Base-by-base conservation (phyloP, 2,329 filamentous ascomycete species). In the Claviceps maximensis region DNA sequence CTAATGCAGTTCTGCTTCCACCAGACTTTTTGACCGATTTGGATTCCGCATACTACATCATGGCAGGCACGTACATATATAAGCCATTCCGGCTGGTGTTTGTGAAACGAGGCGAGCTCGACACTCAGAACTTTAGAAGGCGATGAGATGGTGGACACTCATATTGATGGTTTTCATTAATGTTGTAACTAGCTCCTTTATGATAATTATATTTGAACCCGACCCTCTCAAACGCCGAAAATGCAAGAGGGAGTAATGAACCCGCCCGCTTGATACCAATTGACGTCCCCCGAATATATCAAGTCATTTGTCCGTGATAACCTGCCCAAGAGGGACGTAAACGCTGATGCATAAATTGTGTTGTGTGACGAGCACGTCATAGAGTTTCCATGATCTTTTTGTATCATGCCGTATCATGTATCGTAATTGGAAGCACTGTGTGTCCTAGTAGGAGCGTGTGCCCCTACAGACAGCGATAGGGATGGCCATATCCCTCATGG, bases 281-380 rank as follows among this genome's bases (percentile, higher is more conserved):
- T 27, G 44, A 54, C 50, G 45, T 50, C 46, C 46, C 12, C 21
- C 12, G 12, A 31, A n/a, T 44, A 40, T 33, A 23, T 29, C 9
- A 12, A 38, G 49, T 51, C 49, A 54, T 52, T 38, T 36, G 6
- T 29, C 50, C 50, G 36, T 50, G 27, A 54, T n/a, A 31, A 2
- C 36, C 3, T 4, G n/a, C 49, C 50, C 50, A 31, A 31, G 10
- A 47, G 7, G 15, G 21, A 31, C 25, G 25, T 23, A 38, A 41
- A 49, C 46, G 46, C 50, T 27, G 19, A 52, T 54, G 31, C 31
- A 41, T 21, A 21, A 42, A 8, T 31, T 29, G 44, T 49, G 44
- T 31, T 50, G 33, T 29, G 2, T 49, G 10, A 17, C 7, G 25
- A 27, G 19, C 23, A 51, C 42, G 27, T 5, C 21, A 27, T 33